These are phyloP conservation scores for Elsinoe ampelina DNA, from an alignment of 2,329 filamentous ascomycete genomes.

Conservation along the genomic window DNA sequence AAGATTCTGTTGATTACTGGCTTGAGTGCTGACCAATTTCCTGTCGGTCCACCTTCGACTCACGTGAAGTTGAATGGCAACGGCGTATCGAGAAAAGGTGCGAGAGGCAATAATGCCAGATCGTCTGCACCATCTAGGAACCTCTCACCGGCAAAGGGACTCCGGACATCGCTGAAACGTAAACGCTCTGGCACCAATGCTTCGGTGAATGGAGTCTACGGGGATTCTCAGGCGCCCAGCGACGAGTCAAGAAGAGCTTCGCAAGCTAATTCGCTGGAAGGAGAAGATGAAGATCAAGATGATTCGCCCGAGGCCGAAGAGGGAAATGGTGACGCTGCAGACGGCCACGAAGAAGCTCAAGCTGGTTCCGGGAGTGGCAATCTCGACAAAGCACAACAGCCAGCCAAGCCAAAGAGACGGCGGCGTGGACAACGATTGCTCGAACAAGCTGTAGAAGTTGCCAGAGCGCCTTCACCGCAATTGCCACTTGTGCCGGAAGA, in stretches of 20 bases:
- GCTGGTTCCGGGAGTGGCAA: background rate
- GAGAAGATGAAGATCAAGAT: background rate
- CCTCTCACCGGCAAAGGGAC: background rate
- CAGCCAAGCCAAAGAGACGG: background rate
- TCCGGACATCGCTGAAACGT: background rate
- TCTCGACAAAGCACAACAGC: background rate
- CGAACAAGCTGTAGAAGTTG: slow-evolving; percentile 6
- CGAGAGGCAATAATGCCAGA: background rate
- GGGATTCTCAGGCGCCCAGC: background rate
- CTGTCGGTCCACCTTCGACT: background rate
- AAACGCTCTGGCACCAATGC: slow-evolving; percentile 6
- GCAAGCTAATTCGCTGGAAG: background rate
- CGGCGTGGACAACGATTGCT: slow-evolving; percentile 6
- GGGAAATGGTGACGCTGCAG: background rate
- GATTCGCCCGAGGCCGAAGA: background rate
- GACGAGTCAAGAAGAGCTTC: background rate
- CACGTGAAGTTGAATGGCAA: background rate
- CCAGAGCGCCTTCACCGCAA: slow-evolving; percentile 25
- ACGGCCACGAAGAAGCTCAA: background rate
- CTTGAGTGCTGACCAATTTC: background rate
- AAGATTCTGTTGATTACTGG: slow-evolving; percentile 9
- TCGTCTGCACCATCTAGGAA: background rate
- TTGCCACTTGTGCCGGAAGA: slow-evolving; percentile 24
- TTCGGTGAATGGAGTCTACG: slow-evolving; percentile 3
- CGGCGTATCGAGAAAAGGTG: background rate